Evolutionary conservation across 1,284 basidiomycete genomes (phyloP), one percentile per base, ranked within the genome.

Genomic region (Afroboletus lepidellus): DNA sequence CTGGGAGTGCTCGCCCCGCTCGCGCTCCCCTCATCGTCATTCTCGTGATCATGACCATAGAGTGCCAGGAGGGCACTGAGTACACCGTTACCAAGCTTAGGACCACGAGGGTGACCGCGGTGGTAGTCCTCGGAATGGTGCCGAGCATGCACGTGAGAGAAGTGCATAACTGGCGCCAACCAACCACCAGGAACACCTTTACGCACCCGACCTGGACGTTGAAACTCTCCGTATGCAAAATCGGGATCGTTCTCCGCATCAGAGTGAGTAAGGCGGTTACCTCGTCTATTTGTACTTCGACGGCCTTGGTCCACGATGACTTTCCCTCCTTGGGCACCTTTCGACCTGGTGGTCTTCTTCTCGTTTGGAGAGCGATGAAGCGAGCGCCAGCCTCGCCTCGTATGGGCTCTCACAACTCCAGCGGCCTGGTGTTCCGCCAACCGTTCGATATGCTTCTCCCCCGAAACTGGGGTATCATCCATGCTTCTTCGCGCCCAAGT

Each of bases 41-140:
- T 59, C 0, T 63, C 60, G 13, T 65, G 61, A 9, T 69, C 63
- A 11, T 72, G 69, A 37, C 77, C 74, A 58, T 84, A 84, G 20
- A 84, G 69, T 12, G 78, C 70, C 27, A 85, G 64, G 37, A 85
- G 63, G 7, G 81, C 69, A 12, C 79, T 77, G 12, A 84, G 72
- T 3, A 84, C 72, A 27, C 82, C 80, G 7, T 69, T 71, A 0
- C 76, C 74, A 16, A 60, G 54, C 11, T 59, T 61, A 18, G 57
- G 60, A 18, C 54, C 20, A 53, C 57, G 48, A 20, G 48, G 39
- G 29, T 29, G 41, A 25, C n/a, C 12, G 21, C 55, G 41, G 53
- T 32, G 46, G 23, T 48, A 46, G 8, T 62, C 60, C 13, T 62
- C 64, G 32, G 46, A 49, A 48, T 56, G 58, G 25, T 44, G 50